A percentile compares a stretch with the other conserved stretches of the same genome.
These are phyloP conservation scores for Hanseniaspora thailandica DNA, from an alignment of 805 yeast genomes.

Conservation along the genomic window DNA sequence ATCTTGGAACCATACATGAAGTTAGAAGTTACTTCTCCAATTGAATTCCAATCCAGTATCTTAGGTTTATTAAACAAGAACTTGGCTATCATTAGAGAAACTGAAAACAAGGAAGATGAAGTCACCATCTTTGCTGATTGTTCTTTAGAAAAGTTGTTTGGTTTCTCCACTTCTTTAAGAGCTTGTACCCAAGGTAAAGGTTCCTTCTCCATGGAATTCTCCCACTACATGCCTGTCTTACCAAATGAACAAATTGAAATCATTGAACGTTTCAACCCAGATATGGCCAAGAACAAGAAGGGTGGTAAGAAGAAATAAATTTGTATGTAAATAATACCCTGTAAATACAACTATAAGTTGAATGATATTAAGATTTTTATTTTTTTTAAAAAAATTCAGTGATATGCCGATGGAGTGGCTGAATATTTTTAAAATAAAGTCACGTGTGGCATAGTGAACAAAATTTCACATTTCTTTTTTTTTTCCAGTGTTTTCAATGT, in stretches of 20 bases:
- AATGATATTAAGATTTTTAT: neutral
- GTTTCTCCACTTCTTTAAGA: constrained; percentile 87
- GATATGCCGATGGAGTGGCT: constrained; percentile 11
- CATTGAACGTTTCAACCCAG: constrained; percentile 36
- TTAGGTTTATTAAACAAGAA: constrained; percentile 86
- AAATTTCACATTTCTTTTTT: neutral
- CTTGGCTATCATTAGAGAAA: constrained; percentile 84
- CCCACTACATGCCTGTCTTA: constrained; percentile 80
- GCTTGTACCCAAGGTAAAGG: constrained; percentile 99
- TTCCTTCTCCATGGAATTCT: constrained; percentile 90
- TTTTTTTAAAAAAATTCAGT: constrained; percentile 20
- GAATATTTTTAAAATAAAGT: neutral
- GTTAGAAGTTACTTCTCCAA: constrained; percentile 85
- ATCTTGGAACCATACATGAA: constrained; percentile 94
- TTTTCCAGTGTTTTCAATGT: no score
- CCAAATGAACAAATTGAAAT: constrained; percentile 83
- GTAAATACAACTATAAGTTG: constrained; percentile 17
- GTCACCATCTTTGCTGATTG: constrained; percentile 90
- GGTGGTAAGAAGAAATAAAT: constrained; percentile 27
- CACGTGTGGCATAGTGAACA: no score
- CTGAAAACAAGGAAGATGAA: constrained; percentile 89
- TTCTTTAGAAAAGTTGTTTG: constrained; percentile 91
- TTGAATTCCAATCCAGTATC: constrained; percentile 88
- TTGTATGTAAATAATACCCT: constrained; percentile 24
- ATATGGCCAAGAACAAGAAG: constrained; percentile 30